phyloP scores from a whole-genome alignment of 352 stramenopile species.

The Pythium oligandrum region DNA sequence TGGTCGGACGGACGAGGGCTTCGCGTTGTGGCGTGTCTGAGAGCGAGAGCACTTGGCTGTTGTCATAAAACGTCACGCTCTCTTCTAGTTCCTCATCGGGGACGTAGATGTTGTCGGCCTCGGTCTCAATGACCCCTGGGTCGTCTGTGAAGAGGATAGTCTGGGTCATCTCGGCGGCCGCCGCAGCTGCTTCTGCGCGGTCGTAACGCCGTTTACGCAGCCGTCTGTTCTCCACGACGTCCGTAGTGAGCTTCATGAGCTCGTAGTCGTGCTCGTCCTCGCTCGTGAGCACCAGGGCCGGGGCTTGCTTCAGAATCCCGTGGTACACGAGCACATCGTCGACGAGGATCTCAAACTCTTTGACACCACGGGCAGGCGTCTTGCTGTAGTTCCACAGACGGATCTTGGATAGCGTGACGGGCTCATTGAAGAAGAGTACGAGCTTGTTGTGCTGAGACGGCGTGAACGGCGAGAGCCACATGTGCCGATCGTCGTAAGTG shows the following conservation, averaged over 20 bases:
- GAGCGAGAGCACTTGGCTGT: slow-evolving; percentile 65
- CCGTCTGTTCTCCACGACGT: slow-evolving; percentile 34
- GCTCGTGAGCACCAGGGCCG: slow-evolving; percentile 23
- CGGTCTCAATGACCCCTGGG: slow-evolving; percentile 40
- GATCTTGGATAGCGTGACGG: slow-evolving; percentile 70
- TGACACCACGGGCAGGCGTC: slow-evolving; percentile 66
- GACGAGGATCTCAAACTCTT: slow-evolving; percentile 78
- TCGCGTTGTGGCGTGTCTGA: slow-evolving; percentile 46
- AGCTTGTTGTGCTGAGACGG: slow-evolving; percentile 63
- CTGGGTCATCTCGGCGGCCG: slow-evolving; percentile 52
- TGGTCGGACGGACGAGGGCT: slow-evolving; percentile 32
- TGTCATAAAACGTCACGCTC: slow-evolving; percentile 72
- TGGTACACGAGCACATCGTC: slow-evolving; percentile 83
- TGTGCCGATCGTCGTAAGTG: slow-evolving; percentile 72
- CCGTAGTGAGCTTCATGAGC: slow-evolving; percentile 14
- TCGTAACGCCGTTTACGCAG: slow-evolving; percentile 36
- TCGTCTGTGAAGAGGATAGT: slow-evolving; percentile 78
- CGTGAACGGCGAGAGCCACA: slow-evolving; percentile 70
- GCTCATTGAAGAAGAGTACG: slow-evolving; percentile 75
- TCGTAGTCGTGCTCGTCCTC: slow-evolving; percentile 20
- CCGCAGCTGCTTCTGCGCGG: slow-evolving; percentile 35
- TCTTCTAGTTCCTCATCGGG: slow-evolving; percentile 54
- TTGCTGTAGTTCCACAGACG: slow-evolving; percentile 88
- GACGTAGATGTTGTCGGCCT: slow-evolving; percentile 49
- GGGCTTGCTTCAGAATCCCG: slow-evolving; percentile 41